These are phyloP conservation scores for Aristolochia contorta DNA, from an alignment of 164 flowering plant genomes.

Conservation along the genomic window DNA sequence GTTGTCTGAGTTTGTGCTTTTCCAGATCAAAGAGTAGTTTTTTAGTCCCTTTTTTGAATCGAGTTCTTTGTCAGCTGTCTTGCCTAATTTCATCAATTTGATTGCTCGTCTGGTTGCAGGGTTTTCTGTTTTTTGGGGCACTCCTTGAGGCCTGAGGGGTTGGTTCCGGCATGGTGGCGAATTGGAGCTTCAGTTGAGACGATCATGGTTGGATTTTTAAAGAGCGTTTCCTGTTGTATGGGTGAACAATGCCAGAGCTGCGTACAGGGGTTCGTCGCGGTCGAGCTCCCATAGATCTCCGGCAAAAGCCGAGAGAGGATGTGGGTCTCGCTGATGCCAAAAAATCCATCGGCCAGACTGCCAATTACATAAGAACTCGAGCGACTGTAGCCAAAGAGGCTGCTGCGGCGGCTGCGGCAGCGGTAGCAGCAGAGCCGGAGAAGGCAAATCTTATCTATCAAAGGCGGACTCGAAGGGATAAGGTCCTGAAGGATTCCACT, in stretches of 20 bases:
- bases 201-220: conserved; percentile 29
- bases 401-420: conserved; percentile 9
- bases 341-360: conserved; percentile 24
- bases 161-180: conserved; percentile 11
- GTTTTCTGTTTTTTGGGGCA: not conserved
- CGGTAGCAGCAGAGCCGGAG: not conserved
- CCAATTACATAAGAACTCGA: conserved; percentile 36
- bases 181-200: conserved; percentile 13
- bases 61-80: too few relatives aligned
- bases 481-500: not conserved
- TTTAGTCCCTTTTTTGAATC: too few relatives aligned
- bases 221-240: conserved; percentile 33
- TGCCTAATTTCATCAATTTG: too few relatives aligned
- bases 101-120: not conserved
- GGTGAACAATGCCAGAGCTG: conserved; percentile 67
- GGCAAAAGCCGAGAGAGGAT: conserved; percentile 11
- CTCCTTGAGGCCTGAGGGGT: not conserved
- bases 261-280: conserved; percentile 54
- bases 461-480: conserved; percentile 10
- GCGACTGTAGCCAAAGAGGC: conserved; percentile 51
- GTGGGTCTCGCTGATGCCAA: conserved; percentile 6
- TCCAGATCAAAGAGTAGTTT: too few relatives aligned
- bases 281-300: conserved; percentile 33
- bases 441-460: conserved; percentile 20
- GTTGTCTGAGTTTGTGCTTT: too few relatives aligned